Percentiles rank a stretch among this genome's conserved stretches.
Evolutionary conservation across 257 asterid genomes (phyloP).

Genomic region (Solanum tarapatanum): DNA sequence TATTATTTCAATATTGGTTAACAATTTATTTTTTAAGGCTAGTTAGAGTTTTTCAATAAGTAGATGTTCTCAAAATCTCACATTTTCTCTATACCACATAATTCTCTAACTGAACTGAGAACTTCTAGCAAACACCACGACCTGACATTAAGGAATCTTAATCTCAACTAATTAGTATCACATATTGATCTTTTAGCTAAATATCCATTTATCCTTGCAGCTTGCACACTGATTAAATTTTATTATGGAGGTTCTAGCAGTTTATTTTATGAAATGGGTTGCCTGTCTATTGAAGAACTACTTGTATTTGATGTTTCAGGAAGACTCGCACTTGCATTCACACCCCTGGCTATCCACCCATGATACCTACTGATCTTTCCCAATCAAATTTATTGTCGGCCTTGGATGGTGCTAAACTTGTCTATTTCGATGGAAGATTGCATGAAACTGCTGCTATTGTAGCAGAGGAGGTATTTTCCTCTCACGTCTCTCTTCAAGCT

Average conservation of each 20-base stretch:
- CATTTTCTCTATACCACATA: not conserved
- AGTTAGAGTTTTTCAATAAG: not conserved
- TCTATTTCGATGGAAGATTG: slow-evolving; percentile 68
- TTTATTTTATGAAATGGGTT: not conserved
- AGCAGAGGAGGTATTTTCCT: slow-evolving; percentile 69
- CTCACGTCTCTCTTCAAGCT: not conserved
- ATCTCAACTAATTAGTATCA: not conserved
- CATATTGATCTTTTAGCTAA: not conserved
- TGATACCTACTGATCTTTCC: slow-evolving; percentile 76
- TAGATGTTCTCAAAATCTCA: not conserved
- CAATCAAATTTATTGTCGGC: slow-evolving; percentile 49
- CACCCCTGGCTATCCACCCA: slow-evolving; percentile 91
- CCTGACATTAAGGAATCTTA: not conserved
- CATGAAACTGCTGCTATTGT: slow-evolving; percentile 72
- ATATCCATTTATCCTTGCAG: not conserved
- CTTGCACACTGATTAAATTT: not conserved
- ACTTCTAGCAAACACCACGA: not conserved
- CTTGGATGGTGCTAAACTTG: slow-evolving; percentile 60
- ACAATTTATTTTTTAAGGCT: not conserved
- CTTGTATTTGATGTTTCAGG: slow-evolving; percentile 38
- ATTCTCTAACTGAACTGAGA: not conserved
- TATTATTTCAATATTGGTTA: not conserved
- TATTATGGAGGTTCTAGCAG: not conserved
- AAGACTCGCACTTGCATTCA: slow-evolving; percentile 95
- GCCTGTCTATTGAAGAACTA: not conserved